Base-by-base conservation (phyloP, 2,329 filamentous ascomycete genomes). In the Hymenoscyphus infarciens region DNA sequence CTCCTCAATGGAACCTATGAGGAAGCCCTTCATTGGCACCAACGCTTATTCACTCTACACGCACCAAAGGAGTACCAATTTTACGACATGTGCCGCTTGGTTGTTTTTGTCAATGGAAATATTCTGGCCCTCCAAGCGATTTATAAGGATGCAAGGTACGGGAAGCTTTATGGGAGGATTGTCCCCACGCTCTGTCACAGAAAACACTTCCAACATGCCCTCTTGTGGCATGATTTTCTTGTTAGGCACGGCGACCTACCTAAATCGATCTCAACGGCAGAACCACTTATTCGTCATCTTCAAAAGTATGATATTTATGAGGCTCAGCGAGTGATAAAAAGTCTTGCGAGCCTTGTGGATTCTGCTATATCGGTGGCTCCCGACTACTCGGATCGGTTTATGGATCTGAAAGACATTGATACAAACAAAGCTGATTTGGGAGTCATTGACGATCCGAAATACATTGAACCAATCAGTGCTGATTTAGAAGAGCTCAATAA, bases 221-320 rank as follows among this genome's bases (percentile, higher is more conserved):
- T 79, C 8, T 70, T 72, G 19, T 81, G 82, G 78, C 81, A 83
- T 66, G 68, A 73, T 31, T 77, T 79, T 58, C 69, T 83, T 10
- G 60, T 79, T 22, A 64, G 71, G 27, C 71, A 73, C 52, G 68
- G 73, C 31, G 81, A 83, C 63, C 68, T 78, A 57, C 81, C 82
- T 16, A 61, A 62, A 29, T 70, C 66, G 1, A 71, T 75, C 4
- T 71, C 75, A 16, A 72, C 76, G 11, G 71, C 80, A 4, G 71
- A 77, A 35, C 75, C 76, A 1, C 69, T 82, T 55, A 66, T 81
- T 52, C 69, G 75, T 42, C 74, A 77, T 66, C 70, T 77, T 7
- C 70, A 74, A 42, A 68, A 71, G 22, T 75, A 76, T 57, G 70
- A 73, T 38, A 67, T 67, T 8, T 60, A 39, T 22, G 69, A 63